phyloP scores from a whole-genome alignment of 2,329 filamentous ascomycete species.

The Colletotrichum eleusines region DNA sequence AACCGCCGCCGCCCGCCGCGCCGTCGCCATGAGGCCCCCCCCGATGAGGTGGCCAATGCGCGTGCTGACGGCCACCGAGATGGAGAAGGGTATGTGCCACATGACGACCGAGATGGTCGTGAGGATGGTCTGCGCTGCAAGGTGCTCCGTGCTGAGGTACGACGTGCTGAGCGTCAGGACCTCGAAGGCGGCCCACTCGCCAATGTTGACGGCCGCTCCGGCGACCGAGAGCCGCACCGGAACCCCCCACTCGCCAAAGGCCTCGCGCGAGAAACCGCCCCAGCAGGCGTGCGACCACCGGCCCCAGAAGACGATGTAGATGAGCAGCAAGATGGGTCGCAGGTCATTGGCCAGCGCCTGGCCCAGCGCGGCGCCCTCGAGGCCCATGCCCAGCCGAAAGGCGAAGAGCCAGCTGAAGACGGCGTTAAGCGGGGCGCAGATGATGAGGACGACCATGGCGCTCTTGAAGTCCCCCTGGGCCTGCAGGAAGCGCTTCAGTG shows the following conservation, averaged over 20 bases:
- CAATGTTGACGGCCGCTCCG: conserved; percentile 55
- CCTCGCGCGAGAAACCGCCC: conserved; percentile 55
- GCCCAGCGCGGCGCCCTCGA: conserved; percentile 64
- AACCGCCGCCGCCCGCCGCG: conserved; percentile 49
- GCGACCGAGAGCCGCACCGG: conserved; percentile 55
- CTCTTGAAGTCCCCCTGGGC: conserved; percentile 66
- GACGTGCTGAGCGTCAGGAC: conserved; percentile 59
- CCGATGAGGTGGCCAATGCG: conserved; percentile 58
- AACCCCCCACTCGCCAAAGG: conserved; percentile 54
- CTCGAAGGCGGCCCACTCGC: conserved; percentile 59
- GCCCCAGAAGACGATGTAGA: conserved; percentile 59
- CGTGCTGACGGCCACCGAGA: conserved; percentile 57
- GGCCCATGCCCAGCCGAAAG: conserved; percentile 56
- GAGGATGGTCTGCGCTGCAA: conserved; percentile 57
- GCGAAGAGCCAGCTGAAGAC: conserved; percentile 63
- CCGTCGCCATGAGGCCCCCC: conserved; percentile 49
- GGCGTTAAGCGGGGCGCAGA: conserved; percentile 62
- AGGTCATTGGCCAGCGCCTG: conserved; percentile 62
- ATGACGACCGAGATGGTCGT: conserved; percentile 55
- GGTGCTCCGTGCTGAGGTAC: conserved; percentile 57
- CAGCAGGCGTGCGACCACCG: conserved; percentile 58
- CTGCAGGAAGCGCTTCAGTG: conserved; percentile 66
- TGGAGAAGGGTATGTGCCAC: conserved; percentile 59
- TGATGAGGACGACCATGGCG: conserved; percentile 59
- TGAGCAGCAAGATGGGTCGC: conserved; percentile 59